Evolutionary conservation across 2,329 filamentous ascomycete species (phyloP), one percentile per base, ranked within the genome.

Genomic region (Neonectria faginata): DNA sequence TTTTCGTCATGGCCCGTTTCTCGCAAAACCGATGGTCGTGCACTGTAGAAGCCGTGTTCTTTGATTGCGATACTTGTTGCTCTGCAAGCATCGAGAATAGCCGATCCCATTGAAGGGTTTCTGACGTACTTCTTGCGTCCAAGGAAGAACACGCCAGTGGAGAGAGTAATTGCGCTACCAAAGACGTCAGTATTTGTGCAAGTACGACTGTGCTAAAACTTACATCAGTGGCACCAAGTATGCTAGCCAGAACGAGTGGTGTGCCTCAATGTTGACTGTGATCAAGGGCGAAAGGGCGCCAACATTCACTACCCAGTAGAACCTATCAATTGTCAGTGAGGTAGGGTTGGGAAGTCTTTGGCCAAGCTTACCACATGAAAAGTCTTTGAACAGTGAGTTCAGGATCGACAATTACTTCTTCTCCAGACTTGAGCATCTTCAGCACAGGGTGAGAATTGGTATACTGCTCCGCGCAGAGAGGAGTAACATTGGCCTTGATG

Each of bases 191-290:
- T 2, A 0, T 4, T n/a, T 22, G 20, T 3, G 12, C 27, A 71
- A 29, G 20, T 0, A 2, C 4, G 10, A 29, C 3, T 1, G 2
- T 27, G 10, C 9, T 27, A n/a, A 10, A 27, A 64, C 64, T 62
- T 57, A 72, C 70, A 72, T 72, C 20, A 72, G 62, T 1, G 70
- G 67, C 6, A 73, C 66, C 8, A 66, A 42, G 39, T 63, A 66
- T 3, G 60, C 64, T 1, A 66, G 51, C 64, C 64, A 66, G 27
- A 66, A 63, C 10, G 64, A 66, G 20, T 63, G 64, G 42, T 63
- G 64, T 0, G 59, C 60, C 55, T 63, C 64, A 3, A 66, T n/a
- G 10, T 55, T 63, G 55, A 62, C 60, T 10, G 64, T 66, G 12
- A 66, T 66, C 2, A 66, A 31, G 3, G 64, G 64, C 5, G 64